Conservation (phyloP, 1,284 basidiomycete genomes). For the Apiotrichum akiyoshidainum region DNA sequence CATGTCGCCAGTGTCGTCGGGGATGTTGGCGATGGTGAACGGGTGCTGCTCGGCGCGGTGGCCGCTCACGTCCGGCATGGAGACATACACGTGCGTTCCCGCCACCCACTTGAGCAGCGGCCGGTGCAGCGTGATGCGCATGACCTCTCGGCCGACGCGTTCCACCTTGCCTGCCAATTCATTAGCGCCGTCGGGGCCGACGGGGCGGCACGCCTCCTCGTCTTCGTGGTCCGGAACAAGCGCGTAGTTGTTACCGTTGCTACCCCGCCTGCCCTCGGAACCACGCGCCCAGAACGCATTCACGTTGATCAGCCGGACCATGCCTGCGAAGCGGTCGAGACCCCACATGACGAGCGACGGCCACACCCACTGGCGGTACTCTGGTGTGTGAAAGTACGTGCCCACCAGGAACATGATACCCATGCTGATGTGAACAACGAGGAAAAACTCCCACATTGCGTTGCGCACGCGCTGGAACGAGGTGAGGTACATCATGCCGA, state of each 20-base stretch:
- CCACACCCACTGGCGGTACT: constrained; percentile 6
- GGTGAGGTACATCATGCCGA: constrained; percentile 52
- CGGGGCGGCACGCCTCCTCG: neutral
- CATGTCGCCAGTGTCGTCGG: neutral
- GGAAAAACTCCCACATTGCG: constrained; percentile 55
- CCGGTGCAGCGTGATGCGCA: constrained; percentile 15
- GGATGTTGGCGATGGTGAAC: constrained; percentile 37
- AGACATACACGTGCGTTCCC: constrained; percentile 39
- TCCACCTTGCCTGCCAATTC: constrained; percentile 38
- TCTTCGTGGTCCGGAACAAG: neutral
- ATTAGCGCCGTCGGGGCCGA: neutral
- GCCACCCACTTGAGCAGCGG: constrained; percentile 29
- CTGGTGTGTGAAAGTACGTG: constrained; percentile 18
- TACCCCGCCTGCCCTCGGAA: neutral
- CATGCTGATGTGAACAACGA: constrained; percentile 52
- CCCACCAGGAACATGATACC: constrained; percentile 22
- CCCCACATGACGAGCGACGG: constrained; percentile 56
- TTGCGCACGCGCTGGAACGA: constrained; percentile 53
- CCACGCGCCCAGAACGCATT: neutral
- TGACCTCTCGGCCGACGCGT: constrained; percentile 54
- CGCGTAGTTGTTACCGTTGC: neutral
- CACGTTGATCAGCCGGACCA: constrained; percentile 54
- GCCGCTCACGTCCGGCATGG: constrained; percentile 36
- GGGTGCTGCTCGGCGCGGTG: constrained; percentile 47
- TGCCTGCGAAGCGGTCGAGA: constrained; percentile 61